Base-by-base conservation (phyloP, 2,329 filamentous ascomycete genomes). In the Fusarium algeriense region DNA sequence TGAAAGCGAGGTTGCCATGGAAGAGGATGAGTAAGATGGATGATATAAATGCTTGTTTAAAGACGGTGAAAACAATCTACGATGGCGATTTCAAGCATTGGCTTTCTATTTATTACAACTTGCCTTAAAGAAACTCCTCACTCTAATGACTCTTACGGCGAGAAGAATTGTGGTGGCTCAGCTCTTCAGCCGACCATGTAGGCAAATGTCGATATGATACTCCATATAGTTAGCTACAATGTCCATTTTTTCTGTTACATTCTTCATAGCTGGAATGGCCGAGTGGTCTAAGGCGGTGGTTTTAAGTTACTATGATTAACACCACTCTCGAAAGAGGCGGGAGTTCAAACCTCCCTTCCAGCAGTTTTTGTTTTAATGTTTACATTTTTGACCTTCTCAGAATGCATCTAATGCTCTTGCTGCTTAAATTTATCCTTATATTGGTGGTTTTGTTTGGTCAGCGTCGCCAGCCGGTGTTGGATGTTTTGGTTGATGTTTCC, bases 121-220 rank as follows among this genome's bases (percentile, higher is more conserved):
- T 57, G 19, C n/a, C 23, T 32, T 34, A 26, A 20, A 7, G 11
- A 11, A n/a, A 32, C 14, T 14, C 9, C 17, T 45, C 19, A 30
- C 26, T 52, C n/a, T 26, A 45, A 48, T 72, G 62, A 73, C 66
- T 73, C 70, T 58, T 71, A 58, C 70, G 70, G 70, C 35, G 54
- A 73, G 50, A 26, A 11, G 14, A 13, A 45, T 57, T n/a, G 66
- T 49, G 60, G 43, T 66, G 45, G 66, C 55, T 71, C 43, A 55
- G 58, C 46, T 30, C 19, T 34, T 23, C 30, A 45, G 38, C 41
- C 46, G 43, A 40, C 30, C 7, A 30, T 30, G 30, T 30, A 30
- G 30, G 3, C 30, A 30, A 30, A 30, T 30, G 10, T 15, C 0
- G 0, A 15, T 26, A 7, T 5, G n/a, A 23, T 23, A 23, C 23